A percentile compares a stretch with the other conserved stretches of the same genome.
These are phyloP conservation scores for Pythium scleroteichum DNA, from an alignment of 352 stramenopile genomes.

Conservation along the genomic window DNA sequence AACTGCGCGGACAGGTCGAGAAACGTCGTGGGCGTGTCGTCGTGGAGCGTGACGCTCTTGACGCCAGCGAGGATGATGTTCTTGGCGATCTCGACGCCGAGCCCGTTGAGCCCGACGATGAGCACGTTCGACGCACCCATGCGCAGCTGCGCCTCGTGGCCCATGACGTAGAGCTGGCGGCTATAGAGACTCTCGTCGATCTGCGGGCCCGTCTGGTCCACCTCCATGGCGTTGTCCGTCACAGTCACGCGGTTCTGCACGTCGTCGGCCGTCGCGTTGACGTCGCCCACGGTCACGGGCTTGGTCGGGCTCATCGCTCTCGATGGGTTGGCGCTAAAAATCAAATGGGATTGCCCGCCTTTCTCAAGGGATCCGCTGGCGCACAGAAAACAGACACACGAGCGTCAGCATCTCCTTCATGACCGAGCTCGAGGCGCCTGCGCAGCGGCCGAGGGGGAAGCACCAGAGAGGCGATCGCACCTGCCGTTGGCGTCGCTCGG, in stretches of 20 bases:
- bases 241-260: conserved; percentile 73
- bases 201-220: conserved; percentile 47
- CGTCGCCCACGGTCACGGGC: conserved; percentile 63
- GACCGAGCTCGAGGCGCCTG: no score
- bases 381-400: no score
- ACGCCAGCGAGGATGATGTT: conserved; percentile 98
- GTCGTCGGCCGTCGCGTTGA: conserved; percentile 72
- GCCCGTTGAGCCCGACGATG: conserved; percentile 93
- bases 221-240: conserved; percentile 68
- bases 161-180: conserved; percentile 99
- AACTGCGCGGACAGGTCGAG: conserved; percentile 96
- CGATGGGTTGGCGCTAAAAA: background rate
- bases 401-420: no score
- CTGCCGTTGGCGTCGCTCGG: conserved; percentile 2
- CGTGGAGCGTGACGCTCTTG: conserved; percentile 94
- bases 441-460: no score
- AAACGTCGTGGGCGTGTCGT: conserved; percentile 81
- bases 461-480: background rate
- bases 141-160: conserved; percentile 96
- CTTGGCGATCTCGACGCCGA: conserved; percentile 98
- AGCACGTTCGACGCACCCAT: conserved; percentile 96
- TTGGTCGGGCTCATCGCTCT: conserved; percentile 55
- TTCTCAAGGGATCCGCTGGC: no score
- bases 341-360: background rate
- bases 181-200: conserved; percentile 90